These are phyloP conservation scores for Malassezia equina DNA, from an alignment of 1,284 basidiomycete genomes.

Conservation along the genomic window DNA sequence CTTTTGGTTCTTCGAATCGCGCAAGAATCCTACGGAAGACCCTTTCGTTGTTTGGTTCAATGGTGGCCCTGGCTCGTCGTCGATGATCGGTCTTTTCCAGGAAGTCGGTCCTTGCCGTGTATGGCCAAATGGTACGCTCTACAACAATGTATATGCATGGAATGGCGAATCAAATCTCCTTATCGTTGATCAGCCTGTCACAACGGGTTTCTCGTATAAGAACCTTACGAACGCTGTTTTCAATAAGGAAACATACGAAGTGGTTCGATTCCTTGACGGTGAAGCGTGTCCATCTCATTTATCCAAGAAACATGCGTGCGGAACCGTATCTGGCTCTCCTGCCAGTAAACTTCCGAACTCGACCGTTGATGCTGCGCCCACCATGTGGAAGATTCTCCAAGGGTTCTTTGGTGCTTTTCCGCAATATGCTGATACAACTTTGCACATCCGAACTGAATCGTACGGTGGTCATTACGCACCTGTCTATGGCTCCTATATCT, in stretches of 20 bases:
- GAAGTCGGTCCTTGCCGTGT: conserved; percentile 59
- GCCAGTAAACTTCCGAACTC: conserved; percentile 24
- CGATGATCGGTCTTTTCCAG: conserved; percentile 62
- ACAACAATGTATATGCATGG: conserved; percentile 59
- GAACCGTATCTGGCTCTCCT: conserved; percentile 24
- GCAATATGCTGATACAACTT: conserved; percentile 49
- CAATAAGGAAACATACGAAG: conserved; percentile 9
- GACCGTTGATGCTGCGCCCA: conserved; percentile 28
- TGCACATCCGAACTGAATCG: conserved; percentile 54
- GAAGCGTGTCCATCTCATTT: conserved; percentile 23
- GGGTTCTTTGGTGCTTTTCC: conserved; percentile 35
- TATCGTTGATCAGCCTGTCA: conserved; percentile 61
- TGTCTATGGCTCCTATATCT: conserved; percentile 53
- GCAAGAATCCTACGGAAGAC: conserved; percentile 19
- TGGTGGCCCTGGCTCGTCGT: conserved; percentile 56
- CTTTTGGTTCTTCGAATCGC: conserved; percentile 32
- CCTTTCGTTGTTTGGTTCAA: conserved; percentile 32
- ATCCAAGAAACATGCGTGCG: conserved; percentile 20
- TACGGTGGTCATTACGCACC: conserved; percentile 57
- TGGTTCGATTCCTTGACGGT: conserved; percentile 18
- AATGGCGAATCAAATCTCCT: conserved; percentile 61
- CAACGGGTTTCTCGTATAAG: conserved; percentile 30
- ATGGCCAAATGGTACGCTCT: neutral
- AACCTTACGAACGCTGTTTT: conserved; percentile 20
- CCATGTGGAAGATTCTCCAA: conserved; percentile 56